Evolutionary conservation across 305 asterid species (phyloP).

Genomic region (Ajuga reptans): DNA sequence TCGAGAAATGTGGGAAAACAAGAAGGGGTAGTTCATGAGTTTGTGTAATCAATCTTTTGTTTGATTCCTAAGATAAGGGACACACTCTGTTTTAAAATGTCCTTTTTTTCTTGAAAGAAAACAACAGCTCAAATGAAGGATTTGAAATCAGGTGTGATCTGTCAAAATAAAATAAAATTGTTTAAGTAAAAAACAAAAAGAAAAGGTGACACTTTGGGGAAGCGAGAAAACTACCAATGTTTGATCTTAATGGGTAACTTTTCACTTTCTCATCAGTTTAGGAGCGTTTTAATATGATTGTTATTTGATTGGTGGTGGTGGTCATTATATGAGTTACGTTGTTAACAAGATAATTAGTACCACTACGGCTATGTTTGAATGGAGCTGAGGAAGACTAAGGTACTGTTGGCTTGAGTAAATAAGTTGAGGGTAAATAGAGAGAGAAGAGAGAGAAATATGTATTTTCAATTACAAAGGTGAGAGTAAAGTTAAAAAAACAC

Average conservation of each 20-base stretch:
- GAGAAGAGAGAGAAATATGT: too few relatives aligned
- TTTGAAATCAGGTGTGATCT: slow-evolving; percentile 28
- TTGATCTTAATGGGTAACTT: slow-evolving; percentile 9
- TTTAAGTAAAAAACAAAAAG: background rate
- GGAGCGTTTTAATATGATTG: slow-evolving; percentile 23
- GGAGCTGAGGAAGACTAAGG: too few relatives aligned
- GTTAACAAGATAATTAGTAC: too few relatives aligned
- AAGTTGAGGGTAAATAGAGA: too few relatives aligned
- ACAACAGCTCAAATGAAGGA: slow-evolving; percentile 20
- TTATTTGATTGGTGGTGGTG: slow-evolving; percentile 21
- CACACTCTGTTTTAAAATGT: slow-evolving; percentile 11
- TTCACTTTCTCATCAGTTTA: slow-evolving; percentile 19
- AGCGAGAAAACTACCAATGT: slow-evolving; percentile 21
- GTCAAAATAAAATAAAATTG: slow-evolving; percentile 1
- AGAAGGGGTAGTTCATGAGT: slow-evolving; percentile 34
- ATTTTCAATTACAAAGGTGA: too few relatives aligned
- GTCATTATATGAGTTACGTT: background rate
- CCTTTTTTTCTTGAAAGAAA: slow-evolving; percentile 7
- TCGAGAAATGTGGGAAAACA: slow-evolving; percentile 30
- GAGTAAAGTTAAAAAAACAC: too few relatives aligned
- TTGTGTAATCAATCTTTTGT: slow-evolving; percentile 21
- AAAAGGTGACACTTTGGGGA: slow-evolving; percentile 18
- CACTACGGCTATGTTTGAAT: too few relatives aligned
- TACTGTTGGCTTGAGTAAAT: too few relatives aligned
- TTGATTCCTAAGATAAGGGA: slow-evolving; percentile 44